These are phyloP conservation scores for Hypoxylon sp. DNA, from an alignment of 2,329 filamentous ascomycete genomes.

Conservation along the genomic window DNA sequence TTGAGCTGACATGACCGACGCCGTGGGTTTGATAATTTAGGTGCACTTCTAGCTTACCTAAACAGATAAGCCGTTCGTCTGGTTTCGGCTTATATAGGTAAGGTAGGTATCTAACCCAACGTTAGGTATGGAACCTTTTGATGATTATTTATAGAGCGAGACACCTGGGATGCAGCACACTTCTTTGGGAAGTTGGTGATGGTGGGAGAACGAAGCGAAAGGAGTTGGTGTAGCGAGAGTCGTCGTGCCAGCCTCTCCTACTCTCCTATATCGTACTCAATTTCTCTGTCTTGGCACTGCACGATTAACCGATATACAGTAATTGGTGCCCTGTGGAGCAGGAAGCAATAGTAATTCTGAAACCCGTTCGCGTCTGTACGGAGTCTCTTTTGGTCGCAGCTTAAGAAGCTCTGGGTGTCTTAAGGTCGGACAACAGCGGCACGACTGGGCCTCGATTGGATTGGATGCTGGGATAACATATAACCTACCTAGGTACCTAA, in stretches of 20 bases:
- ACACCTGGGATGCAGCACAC: background rate
- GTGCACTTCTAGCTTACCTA: background rate
- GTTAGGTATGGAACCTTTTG: background rate
- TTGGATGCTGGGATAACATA: constrained; percentile 6
- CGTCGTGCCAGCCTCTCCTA: constrained; percentile 21
- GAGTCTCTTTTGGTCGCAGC: constrained; percentile 24
- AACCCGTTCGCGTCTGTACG: constrained; percentile 23
- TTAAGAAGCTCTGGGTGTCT: constrained; percentile 22
- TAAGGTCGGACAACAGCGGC: constrained; percentile 31
- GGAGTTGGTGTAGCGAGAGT: constrained; percentile 3
- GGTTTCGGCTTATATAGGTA: constrained; percentile 1
- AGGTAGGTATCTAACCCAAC: background rate
- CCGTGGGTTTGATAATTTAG: background rate
- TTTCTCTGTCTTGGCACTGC: constrained; percentile 5
- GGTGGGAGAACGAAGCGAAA: constrained; percentile 1
- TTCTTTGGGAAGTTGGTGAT: background rate
- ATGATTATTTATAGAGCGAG: background rate
- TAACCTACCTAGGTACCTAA: too few species aligned
- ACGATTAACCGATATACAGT: background rate
- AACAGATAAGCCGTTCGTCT: background rate
- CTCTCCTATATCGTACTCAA: background rate
- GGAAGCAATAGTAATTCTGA: constrained; percentile 31
- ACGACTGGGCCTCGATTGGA: constrained; percentile 24
- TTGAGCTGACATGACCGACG: background rate
- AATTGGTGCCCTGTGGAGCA: constrained; percentile 9